These are phyloP conservation scores for Rhynchospora breviuscula DNA, from an alignment of 176 grass and related monocot species.

Conservation along the genomic window DNA sequence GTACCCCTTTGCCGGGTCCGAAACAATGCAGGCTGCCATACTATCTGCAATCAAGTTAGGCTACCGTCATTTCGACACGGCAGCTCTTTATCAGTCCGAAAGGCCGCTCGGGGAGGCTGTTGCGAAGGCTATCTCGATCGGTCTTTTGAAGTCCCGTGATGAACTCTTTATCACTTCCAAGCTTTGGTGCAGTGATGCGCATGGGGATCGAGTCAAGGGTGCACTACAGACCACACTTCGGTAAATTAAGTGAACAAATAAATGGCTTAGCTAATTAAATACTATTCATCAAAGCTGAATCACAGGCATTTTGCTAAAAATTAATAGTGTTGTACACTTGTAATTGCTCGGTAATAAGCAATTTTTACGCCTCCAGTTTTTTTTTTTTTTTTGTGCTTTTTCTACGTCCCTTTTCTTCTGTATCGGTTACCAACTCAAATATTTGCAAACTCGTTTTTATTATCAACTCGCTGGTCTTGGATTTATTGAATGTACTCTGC, in stretches of 20 bases:
- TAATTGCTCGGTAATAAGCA: no score
- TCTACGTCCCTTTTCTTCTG: no score
- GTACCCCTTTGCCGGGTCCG: constrained; percentile 3
- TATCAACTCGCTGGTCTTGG: no score
- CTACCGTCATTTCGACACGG: constrained; percentile 31
- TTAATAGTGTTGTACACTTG: no score
- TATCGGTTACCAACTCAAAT: no score
- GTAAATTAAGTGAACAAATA: neutral
- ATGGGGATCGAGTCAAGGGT: constrained; percentile 5
- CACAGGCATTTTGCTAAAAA: no score
- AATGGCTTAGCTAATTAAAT: neutral
- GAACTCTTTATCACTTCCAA: constrained; percentile 43
- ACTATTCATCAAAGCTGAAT: no score
- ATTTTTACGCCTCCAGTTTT: no score
- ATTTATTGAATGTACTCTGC: no score
- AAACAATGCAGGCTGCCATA: constrained; percentile 6
- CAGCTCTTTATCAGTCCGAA: constrained; percentile 24
- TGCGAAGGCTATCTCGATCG: constrained; percentile 7
- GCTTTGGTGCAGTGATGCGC: constrained; percentile 29
- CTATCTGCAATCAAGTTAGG: constrained; percentile 30
- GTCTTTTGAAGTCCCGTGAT: constrained; percentile 14
- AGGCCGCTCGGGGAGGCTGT: constrained; percentile 23
- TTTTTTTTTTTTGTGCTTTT: no score
- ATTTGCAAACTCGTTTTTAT: no score
- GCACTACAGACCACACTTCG: constrained; percentile 25